Base-by-base conservation (phyloP, 2,329 filamentous ascomycete genomes). In the Alternaria ethzedia region DNA sequence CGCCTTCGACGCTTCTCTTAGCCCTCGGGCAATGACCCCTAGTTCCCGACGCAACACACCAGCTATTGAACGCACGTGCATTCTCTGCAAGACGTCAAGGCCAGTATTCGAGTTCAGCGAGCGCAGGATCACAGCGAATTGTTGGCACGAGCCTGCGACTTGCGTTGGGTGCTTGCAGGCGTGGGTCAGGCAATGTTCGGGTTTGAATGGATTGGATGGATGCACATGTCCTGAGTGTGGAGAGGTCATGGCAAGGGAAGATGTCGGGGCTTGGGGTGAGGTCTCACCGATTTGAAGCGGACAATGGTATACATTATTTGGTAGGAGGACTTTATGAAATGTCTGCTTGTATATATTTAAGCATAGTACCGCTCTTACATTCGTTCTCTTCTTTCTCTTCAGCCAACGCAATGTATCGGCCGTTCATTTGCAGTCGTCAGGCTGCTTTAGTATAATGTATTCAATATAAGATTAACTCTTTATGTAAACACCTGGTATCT, bases 191-290 rank as follows among this genome's bases (percentile, higher is more conserved):
- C 61, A 61, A 11, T 70, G 70, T 52, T 64, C 74, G 30, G 63
- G 67, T 15, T 66, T 52, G 4, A 63, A 58, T 26, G 66, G 71
- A 6, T 68, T 66, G 57, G 67, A 69, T 12, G 59, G 62, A 15
- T 74, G 69, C 25, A 65, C 64, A 7, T 79, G 76, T 67, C 75
- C 74, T 0, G 76, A 79, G 57, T 79, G 76, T 45, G 68, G 69
- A 4, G 71, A 76, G 54, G 12, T 23, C 0, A 70, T 78, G 68
- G 56, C 56, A 0, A 70, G 69, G 10, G 72, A 74, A 15, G 76
- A 78, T 55, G 62, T 77, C 5, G 61, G 64, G 46, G 63, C 65
- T 54, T 74, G 75, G 57, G 69, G 68, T n/a, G 61, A 68, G 9
- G 64, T 67, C 8, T 28, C 61, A 26, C 50, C 57, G 25, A 28